These are phyloP conservation scores for Aspergillus terreus DNA, from an alignment of 2,329 filamentous ascomycete species.

Conservation along the genomic window DNA sequence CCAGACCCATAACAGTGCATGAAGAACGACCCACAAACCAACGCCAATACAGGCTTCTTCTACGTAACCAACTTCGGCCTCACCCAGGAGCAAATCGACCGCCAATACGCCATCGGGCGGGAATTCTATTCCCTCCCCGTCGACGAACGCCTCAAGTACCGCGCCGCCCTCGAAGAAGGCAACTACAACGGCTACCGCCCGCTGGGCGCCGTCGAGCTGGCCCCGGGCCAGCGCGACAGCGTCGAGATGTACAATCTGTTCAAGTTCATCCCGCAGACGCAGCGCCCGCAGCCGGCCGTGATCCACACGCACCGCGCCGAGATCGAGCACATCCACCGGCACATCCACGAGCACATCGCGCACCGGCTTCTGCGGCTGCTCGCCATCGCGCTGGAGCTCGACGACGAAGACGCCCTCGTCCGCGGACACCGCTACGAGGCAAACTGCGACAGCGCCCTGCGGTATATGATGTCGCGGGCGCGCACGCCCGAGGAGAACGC, in stretches of 20 bases:
- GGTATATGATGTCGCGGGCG: slow-evolving; percentile 57
- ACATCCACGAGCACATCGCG: slow-evolving; percentile 54
- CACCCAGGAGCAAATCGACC: slow-evolving; percentile 54
- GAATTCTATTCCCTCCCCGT: slow-evolving; percentile 53
- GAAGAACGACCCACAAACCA: background rate
- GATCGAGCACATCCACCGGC: slow-evolving; percentile 53
- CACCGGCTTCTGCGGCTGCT: slow-evolving; percentile 55
- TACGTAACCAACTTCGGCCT: slow-evolving; percentile 60
- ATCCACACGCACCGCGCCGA: slow-evolving; percentile 49
- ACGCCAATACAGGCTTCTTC: slow-evolving; percentile 50
- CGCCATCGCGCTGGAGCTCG: slow-evolving; percentile 57
- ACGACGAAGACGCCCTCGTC: slow-evolving; percentile 54
- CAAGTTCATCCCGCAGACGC: slow-evolving; percentile 50
- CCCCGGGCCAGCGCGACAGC: slow-evolving; percentile 44
- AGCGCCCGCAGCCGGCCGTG: slow-evolving; percentile 45
- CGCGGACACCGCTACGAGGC: slow-evolving; percentile 55
- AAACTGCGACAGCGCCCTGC: slow-evolving; percentile 55
- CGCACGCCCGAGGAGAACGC: slow-evolving; percentile 47
- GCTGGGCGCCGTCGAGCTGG: slow-evolving; percentile 34
- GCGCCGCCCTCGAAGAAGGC: slow-evolving; percentile 48
- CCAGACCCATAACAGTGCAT: background rate
- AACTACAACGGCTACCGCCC: slow-evolving; percentile 56
- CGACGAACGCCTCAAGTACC: slow-evolving; percentile 55
- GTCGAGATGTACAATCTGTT: slow-evolving; percentile 60
- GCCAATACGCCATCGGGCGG: slow-evolving; percentile 58